Evolutionary conservation across 495 filamentous ascomycete genomes (phyloP).

Genomic region (Neurospora cerealis): DNA sequence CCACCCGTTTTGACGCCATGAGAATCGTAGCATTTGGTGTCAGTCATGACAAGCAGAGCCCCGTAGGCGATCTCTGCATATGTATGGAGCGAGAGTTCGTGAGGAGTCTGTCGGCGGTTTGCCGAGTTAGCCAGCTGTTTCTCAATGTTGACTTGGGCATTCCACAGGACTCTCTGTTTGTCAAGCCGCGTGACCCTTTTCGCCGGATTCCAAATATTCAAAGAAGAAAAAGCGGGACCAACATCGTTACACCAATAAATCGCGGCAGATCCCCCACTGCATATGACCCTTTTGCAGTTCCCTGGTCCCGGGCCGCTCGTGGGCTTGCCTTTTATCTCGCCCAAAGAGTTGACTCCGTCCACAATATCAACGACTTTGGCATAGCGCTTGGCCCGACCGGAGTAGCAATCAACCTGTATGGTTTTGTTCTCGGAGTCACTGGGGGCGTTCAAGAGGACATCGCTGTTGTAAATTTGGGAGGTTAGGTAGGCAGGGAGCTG

Average conservation of each 20-base stretch:
- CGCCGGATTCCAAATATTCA: background rate
- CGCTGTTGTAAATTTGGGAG: background rate
- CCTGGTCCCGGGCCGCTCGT: background rate
- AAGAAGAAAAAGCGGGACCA: background rate
- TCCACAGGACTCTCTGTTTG: background rate
- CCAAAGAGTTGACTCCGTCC: background rate
- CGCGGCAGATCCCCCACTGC: background rate
- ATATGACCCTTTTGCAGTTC: background rate
- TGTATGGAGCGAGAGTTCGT: too few relatives aligned
- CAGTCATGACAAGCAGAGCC: background rate
- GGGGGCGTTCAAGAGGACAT: background rate
- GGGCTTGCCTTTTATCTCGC: background rate
- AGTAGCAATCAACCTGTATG: background rate
- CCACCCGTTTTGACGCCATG: background rate
- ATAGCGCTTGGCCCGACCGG: background rate
- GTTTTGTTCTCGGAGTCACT: background rate
- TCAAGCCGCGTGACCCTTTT: too few relatives aligned
- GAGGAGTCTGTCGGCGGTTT: too few relatives aligned
- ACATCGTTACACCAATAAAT: background rate
- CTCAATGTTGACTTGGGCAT: background rate
- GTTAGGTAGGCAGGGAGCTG: background rate
- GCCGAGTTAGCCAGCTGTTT: background rate
- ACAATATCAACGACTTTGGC: background rate
- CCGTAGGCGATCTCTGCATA: background rate
- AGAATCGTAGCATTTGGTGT: background rate